A percentile compares a stretch with the other conserved stretches of the same genome.
Evolutionary conservation across 441 rosid species (phyloP).

Genomic region (Adansonia gregorii): DNA sequence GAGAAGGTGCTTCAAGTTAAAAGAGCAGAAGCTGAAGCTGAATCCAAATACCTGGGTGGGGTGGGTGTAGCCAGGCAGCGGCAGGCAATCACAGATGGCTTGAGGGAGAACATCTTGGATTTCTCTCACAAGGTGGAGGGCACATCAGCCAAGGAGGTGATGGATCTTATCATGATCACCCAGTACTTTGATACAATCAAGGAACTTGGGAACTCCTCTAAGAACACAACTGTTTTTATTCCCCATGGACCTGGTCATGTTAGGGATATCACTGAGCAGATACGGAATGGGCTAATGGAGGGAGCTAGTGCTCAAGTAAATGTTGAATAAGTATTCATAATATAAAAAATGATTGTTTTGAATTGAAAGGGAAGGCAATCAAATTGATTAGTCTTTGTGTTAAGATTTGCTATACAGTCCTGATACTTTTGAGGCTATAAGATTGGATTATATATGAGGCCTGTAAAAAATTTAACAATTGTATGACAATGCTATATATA

Average conservation of each 20-base stretch:
- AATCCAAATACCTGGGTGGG: slow-evolving; percentile 92
- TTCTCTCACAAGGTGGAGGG: slow-evolving; percentile 93
- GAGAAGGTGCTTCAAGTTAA: slow-evolving; percentile 87
- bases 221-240: slow-evolving; percentile 88
- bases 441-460: not conserved
- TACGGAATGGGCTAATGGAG: slow-evolving; percentile 89
- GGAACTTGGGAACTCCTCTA: slow-evolving; percentile 88
- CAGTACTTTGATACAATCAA: slow-evolving; percentile 94
- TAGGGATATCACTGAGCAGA: slow-evolving; percentile 81
- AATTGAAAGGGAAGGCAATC: not conserved
- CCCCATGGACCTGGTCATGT: slow-evolving; percentile 98
- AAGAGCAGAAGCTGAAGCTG: slow-evolving; percentile 94
- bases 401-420: not conserved
- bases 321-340: slow-evolving; percentile 21
- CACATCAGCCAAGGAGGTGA: slow-evolving; percentile 85
- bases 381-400: not conserved
- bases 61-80: slow-evolving; percentile 97
- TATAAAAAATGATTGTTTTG: not conserved
- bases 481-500: not conserved
- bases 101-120: slow-evolving; percentile 91
- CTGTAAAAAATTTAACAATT: not conserved
- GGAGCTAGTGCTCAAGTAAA: slow-evolving; percentile 57
- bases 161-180: slow-evolving; percentile 97
- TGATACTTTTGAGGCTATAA: not conserved
- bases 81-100: slow-evolving; percentile 93